Conservation (phyloP, 805 yeast genomes). For the Komagataella kurtzmanii region DNA sequence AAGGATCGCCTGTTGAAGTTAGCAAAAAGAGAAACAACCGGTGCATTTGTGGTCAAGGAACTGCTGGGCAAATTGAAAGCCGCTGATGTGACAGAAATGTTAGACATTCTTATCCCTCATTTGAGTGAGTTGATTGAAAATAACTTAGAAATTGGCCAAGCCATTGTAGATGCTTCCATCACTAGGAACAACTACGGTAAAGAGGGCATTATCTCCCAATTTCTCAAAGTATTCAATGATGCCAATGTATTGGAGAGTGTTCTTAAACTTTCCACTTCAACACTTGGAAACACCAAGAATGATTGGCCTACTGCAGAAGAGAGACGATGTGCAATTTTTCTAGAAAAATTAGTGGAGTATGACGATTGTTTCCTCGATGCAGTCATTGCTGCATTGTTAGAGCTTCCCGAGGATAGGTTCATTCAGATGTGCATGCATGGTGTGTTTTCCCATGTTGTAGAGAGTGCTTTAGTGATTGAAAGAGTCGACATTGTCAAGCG, state of each 20-base stretch:
- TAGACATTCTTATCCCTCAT: slow-evolving; percentile 56
- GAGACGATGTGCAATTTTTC: slow-evolving; percentile 62
- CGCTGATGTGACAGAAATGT: slow-evolving; percentile 45
- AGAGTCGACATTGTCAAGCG: slow-evolving; percentile 31
- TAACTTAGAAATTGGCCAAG: slow-evolving; percentile 56
- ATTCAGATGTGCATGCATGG: slow-evolving; percentile 77
- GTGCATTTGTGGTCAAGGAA: slow-evolving; percentile 67
- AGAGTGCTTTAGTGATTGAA: slow-evolving; percentile 39
- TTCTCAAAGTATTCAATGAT: slow-evolving; percentile 27
- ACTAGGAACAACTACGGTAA: slow-evolving; percentile 43
- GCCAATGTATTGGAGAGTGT: slow-evolving; percentile 53
- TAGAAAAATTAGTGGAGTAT: slow-evolving; percentile 60
- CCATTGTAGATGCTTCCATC: slow-evolving; percentile 54
- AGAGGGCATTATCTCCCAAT: slow-evolving; percentile 39
- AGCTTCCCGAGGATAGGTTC: slow-evolving; percentile 46
- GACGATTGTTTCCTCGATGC: slow-evolving; percentile 46
- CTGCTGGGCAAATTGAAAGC: slow-evolving; percentile 52
- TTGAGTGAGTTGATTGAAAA: slow-evolving; percentile 47
- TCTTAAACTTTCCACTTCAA: slow-evolving; percentile 50
- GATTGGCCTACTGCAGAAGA: slow-evolving; percentile 93
- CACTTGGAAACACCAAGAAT: slow-evolving; percentile 68
- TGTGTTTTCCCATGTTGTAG: slow-evolving; percentile 82
- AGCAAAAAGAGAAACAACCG: slow-evolving; percentile 73
- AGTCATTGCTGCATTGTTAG: slow-evolving; percentile 46
- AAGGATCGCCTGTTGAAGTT: slow-evolving; percentile 58